A percentile compares a stretch with the other conserved stretches of the same genome.
Conservation (phyloP, 805 yeast genomes). For the Candida peoriensis region DNA sequence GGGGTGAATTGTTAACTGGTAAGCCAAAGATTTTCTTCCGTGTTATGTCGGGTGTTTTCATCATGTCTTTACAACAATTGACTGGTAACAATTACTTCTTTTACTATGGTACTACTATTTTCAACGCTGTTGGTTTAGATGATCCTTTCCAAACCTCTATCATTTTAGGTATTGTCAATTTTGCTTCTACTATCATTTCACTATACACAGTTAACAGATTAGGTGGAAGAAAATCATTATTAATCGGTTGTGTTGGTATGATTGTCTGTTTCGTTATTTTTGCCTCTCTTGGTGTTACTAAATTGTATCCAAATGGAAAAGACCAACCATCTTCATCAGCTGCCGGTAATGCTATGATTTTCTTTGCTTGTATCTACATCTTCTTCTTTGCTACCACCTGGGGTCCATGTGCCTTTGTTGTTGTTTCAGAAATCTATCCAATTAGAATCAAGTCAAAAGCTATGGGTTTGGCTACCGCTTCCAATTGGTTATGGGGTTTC, state of each 20-base stretch:
- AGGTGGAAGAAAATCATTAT: slow-evolving; percentile 47
- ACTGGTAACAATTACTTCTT: slow-evolving; percentile 65
- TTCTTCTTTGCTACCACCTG: slow-evolving; percentile 71
- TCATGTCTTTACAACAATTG: slow-evolving; percentile 63
- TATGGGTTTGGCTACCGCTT: slow-evolving; percentile 54
- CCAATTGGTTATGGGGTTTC: slow-evolving; percentile 67
- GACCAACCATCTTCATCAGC: slow-evolving; percentile 44
- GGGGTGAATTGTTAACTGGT: slow-evolving; percentile 63
- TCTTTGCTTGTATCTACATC: slow-evolving; percentile 62
- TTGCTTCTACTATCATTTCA: slow-evolving; percentile 49
- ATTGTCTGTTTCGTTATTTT: slow-evolving; percentile 41
- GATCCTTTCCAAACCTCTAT: slow-evolving; percentile 58
- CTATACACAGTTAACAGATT: slow-evolving; percentile 45
- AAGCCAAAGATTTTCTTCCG: slow-evolving; percentile 52
- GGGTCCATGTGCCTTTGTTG: slow-evolving; percentile 66
- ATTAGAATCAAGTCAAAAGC: slow-evolving; percentile 60
- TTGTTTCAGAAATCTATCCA: slow-evolving; percentile 67
- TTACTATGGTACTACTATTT: slow-evolving; percentile 61
- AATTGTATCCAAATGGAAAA: slow-evolving; percentile 35
- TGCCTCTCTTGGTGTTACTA: slow-evolving; percentile 58
- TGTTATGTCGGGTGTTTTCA: slow-evolving; percentile 44
- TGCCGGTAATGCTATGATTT: slow-evolving; percentile 67
- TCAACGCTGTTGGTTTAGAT: slow-evolving; percentile 52
- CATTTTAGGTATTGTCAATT: slow-evolving; percentile 54
- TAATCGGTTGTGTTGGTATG: slow-evolving; percentile 48